phyloP scores from a whole-genome alignment of 148 eudicot genomes.

The Rhododendron ovatum region DNA sequence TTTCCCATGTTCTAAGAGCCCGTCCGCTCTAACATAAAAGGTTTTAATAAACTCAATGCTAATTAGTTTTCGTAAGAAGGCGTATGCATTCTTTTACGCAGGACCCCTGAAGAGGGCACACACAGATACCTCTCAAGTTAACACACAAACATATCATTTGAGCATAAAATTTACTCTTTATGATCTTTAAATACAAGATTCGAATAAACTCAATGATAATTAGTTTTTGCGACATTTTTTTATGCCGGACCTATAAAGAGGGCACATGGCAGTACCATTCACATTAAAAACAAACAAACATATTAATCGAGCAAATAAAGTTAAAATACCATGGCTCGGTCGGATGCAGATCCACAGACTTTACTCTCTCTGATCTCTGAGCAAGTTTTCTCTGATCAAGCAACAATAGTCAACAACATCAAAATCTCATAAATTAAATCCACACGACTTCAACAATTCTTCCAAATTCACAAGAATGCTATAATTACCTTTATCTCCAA shows the following conservation, averaged over 20 bases:
- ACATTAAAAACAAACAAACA: not conserved
- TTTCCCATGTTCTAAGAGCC: not conserved
- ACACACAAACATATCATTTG: not conserved
- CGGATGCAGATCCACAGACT: slow-evolving; percentile 84
- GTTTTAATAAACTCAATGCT: not conserved
- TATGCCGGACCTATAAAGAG: not conserved
- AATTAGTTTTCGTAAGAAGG: not conserved
- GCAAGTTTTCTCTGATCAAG: slow-evolving; percentile 64
- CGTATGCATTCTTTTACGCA: not conserved
- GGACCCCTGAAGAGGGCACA: not conserved
- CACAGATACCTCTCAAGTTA: not conserved
- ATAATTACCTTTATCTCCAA: slow-evolving; percentile 69
- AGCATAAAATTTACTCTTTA: not conserved
- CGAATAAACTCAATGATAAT: not conserved
- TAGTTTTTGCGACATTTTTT: not conserved
- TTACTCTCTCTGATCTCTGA: slow-evolving; percentile 73
- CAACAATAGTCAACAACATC: slow-evolving; percentile 9
- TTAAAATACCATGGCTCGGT: slow-evolving; percentile 65
- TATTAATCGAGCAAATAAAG: not conserved
- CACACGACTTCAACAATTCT: not conserved
- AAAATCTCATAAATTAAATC: not conserved
- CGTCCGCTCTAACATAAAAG: not conserved
- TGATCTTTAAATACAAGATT: not conserved
- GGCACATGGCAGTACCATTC: not conserved
- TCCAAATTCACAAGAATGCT: not conserved